Evolutionary conservation across 345 rosid genomes (phyloP).

Genomic region (Camelina sativa): DNA sequence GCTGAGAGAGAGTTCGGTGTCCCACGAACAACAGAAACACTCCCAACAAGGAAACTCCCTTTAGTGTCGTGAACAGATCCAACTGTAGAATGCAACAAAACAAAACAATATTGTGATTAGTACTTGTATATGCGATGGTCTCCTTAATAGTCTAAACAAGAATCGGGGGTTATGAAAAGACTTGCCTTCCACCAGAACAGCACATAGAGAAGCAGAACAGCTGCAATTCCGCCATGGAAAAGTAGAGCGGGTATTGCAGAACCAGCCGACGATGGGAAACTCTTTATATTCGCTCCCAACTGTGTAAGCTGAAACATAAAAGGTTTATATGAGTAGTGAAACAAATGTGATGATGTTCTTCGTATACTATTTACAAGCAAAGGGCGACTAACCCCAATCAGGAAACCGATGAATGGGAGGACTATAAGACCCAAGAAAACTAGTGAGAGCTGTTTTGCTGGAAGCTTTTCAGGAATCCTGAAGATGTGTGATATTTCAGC

Average conservation of each 20-base stretch:
- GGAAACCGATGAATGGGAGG: conserved; percentile 79
- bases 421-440: conserved; percentile 78
- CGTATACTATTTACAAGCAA: not conserved
- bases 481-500: conserved; percentile 90
- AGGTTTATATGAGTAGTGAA: not conserved
- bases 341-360: not conserved
- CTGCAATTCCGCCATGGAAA: conserved; percentile 86
- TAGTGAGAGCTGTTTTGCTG: conserved; percentile 78
- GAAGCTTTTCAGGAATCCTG: conserved; percentile 87
- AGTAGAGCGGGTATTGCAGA: conserved; percentile 73
- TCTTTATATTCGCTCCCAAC: conserved; percentile 87
- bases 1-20: conserved; percentile 79
- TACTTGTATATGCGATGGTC: conserved; percentile 1
- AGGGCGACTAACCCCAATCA: conserved; percentile 77
- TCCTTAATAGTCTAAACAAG: not conserved
- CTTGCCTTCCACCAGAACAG: conserved; percentile 96
- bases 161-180: not conserved
- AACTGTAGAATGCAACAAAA: conserved; percentile 51
- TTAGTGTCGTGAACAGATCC: conserved; percentile 92
- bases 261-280: conserved; percentile 69
- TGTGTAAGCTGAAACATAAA: conserved; percentile 57
- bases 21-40: conserved; percentile 82
- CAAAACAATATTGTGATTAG: not conserved
- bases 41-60: conserved; percentile 78
- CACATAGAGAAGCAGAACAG: conserved; percentile 80